Base-by-base conservation (phyloP, 208 protist species). In the Kentomonas sorsogonicus region DNA sequence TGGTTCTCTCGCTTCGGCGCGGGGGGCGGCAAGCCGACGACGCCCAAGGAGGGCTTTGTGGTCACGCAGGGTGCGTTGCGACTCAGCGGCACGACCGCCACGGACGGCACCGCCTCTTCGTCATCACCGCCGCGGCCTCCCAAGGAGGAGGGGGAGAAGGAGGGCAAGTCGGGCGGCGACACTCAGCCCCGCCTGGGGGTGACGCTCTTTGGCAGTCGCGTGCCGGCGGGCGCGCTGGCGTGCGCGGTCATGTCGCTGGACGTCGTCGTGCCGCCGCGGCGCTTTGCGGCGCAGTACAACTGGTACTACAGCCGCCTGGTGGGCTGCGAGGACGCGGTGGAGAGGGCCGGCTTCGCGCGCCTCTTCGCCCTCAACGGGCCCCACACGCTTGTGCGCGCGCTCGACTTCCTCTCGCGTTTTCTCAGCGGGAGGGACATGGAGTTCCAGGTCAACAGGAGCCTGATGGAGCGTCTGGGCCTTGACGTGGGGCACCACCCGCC, bases 281-380 rank as follows among this genome's bases (percentile, higher is more conserved):
- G 86, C 22, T 87, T 81, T 50, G 48, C 58, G 20, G 56, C 41
- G 44, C 63, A 70, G 47, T 93, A 84, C 58, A 81, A 93, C 27
- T 93, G 80, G 77, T 93, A 77, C 63, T 93, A 93, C 69, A 72
- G 83, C 45, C 81, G 86, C 39, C 72, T 89, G 34, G 51, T 71
- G 22, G 79, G 82, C 22, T 71, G 83, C 43, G 63, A 80, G 26
- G 83, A 60, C 66, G 86, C 89, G 39, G 86, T 87, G 58, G 78
- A 93, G 71, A 75, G 76, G 40, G 79, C 86, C n/a, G 82, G 77
- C 15, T 68, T 69, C 16, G 78, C 86, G 50, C 72, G 82, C 15
- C 51, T 89, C 10, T 85, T 86, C 48, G 79, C 86, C 18, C 64
- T 70, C 25, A 72, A 74, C 52, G 81, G 69, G 23, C 76, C 79